Evolutionary conservation across 73 alveolate genomes (phyloP).

Genomic region (Stentor roeselii): DNA sequence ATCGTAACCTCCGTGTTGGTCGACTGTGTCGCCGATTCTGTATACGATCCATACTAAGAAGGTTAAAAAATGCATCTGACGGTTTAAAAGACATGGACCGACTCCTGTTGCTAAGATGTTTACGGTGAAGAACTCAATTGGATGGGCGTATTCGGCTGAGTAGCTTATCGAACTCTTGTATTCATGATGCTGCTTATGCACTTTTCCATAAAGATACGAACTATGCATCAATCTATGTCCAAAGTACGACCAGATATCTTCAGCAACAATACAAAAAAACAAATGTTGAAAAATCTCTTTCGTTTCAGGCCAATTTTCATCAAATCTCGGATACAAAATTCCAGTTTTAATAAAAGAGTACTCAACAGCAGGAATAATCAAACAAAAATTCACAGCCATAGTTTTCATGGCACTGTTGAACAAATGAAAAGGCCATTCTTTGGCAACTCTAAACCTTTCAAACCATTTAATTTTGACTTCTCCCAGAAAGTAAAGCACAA

Average conservation of each 20-base stretch:
- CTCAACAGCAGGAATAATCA: not conserved
- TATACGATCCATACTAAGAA: constrained; percentile 32
- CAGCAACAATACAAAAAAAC: constrained; percentile 31
- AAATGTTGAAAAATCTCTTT: constrained; percentile 26
- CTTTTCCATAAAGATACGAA: constrained; percentile 8
- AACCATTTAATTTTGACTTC: not conserved
- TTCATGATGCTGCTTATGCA: constrained; percentile 45
- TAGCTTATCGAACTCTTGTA: constrained; percentile 38
- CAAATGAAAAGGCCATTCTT: not conserved
- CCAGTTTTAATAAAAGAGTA: not conserved
- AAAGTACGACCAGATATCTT: constrained; percentile 36
- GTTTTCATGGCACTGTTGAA: not conserved
- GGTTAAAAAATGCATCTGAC: constrained; percentile 35
- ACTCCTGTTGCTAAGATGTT: not conserved
- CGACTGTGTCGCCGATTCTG: constrained; percentile 43
- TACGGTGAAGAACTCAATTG: not conserved
- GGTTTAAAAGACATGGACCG: not conserved
- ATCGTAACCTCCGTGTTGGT: constrained; percentile 52
- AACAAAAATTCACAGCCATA: not conserved
- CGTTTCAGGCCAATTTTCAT: not conserved
- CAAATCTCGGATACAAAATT: not conserved
- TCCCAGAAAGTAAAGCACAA: not conserved
- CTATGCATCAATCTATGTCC: constrained; percentile 41
- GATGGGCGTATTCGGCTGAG: constrained; percentile 34
- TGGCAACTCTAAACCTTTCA: constrained; percentile 8